A percentile compares a stretch with the other conserved stretches of the same genome.
Evolutionary conservation across 495 filamentous ascomycete species (phyloP).

Genomic region (Beverwykella pulmonaria): DNA sequence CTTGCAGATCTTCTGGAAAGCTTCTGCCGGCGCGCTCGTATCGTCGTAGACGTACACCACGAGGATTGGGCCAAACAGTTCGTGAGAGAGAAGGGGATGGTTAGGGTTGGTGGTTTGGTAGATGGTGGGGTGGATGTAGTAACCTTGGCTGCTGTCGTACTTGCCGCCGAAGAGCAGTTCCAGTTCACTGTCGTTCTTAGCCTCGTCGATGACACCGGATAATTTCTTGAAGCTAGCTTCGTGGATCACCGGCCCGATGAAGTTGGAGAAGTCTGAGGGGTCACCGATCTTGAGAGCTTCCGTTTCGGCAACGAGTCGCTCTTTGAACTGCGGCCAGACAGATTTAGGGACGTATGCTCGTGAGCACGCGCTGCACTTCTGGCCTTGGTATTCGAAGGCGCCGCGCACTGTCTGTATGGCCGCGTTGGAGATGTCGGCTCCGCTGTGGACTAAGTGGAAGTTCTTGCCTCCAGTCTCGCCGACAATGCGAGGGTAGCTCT

Average conservation of each 20-base stretch:
- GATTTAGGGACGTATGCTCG: slow-evolving; percentile 47
- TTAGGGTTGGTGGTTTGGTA: slow-evolving; percentile 66
- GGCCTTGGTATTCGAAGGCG: slow-evolving; percentile 52
- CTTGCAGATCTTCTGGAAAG: slow-evolving; percentile 43
- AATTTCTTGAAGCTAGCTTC: slow-evolving; percentile 47
- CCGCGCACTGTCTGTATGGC: slow-evolving; percentile 49
- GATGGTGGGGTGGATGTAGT: slow-evolving; percentile 69
- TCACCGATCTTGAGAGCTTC: slow-evolving; percentile 46
- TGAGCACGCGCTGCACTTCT: slow-evolving; percentile 49
- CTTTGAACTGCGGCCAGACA: slow-evolving; percentile 44
- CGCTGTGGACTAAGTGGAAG: slow-evolving; percentile 48
- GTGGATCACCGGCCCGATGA: slow-evolving; percentile 52
- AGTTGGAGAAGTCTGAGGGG: slow-evolving; percentile 45
- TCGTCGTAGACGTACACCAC: slow-evolving; percentile 65
- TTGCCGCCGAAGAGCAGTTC: slow-evolving; percentile 62
- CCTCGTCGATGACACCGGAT: slow-evolving; percentile 57
- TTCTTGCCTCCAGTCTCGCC: slow-evolving; percentile 53
- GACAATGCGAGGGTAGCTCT: slow-evolving; percentile 49
- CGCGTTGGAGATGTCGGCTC: slow-evolving; percentile 46
- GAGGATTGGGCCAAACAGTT: slow-evolving; percentile 68
- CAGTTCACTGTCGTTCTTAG: slow-evolving; percentile 64
- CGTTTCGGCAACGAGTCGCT: slow-evolving; percentile 42
- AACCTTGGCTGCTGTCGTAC: slow-evolving; percentile 63
- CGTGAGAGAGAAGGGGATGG: slow-evolving; percentile 62
- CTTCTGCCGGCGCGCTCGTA: slow-evolving; percentile 38